A percentile compares a stretch with the other conserved stretches of the same genome.
Conservation (phyloP, 2,329 filamentous ascomycete genomes). For the Exophiala sp. region DNA sequence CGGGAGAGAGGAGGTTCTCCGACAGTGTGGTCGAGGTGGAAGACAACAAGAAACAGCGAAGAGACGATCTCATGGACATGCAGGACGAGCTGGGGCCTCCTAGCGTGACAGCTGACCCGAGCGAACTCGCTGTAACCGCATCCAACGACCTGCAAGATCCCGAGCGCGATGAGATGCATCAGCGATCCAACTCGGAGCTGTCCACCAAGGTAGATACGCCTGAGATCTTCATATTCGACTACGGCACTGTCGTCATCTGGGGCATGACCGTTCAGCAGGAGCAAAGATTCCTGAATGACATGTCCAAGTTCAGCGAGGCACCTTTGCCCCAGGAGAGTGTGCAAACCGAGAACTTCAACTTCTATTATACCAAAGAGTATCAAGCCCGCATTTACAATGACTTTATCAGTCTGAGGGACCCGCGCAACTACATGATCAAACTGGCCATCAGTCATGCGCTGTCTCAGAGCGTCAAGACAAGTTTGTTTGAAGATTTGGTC, state of each 20-base stretch:
- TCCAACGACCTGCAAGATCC: slow-evolving; percentile 15
- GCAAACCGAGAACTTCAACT: slow-evolving; percentile 97
- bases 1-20: slow-evolving; percentile 36
- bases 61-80: slow-evolving; percentile 60
- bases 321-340: slow-evolving; percentile 83
- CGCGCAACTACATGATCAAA: slow-evolving; percentile 97
- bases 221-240: slow-evolving; percentile 93
- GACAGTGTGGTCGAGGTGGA: slow-evolving; percentile 67
- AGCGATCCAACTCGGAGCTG: slow-evolving; percentile 51
- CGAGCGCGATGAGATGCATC: slow-evolving; percentile 38
- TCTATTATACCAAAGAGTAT: slow-evolving; percentile 97
- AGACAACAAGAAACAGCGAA: slow-evolving; percentile 50
- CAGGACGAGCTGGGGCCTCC: slow-evolving; percentile 40
- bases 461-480: slow-evolving; percentile 95
- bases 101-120: slow-evolving; percentile 15
- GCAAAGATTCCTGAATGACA: slow-evolving; percentile 83
- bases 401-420: slow-evolving; percentile 91
- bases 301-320: slow-evolving; percentile 88
- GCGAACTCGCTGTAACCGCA: slow-evolving; percentile 14
- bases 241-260: slow-evolving; percentile 97
- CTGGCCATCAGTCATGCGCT: slow-evolving; percentile 93
- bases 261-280: slow-evolving; percentile 91
- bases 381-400: slow-evolving; percentile 99
- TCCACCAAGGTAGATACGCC: slow-evolving; percentile 86
- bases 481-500: slow-evolving; percentile 90